Evolutionary conservation across 495 filamentous ascomycete genomes (phyloP).

Genomic region (Letharia columbiana): DNA sequence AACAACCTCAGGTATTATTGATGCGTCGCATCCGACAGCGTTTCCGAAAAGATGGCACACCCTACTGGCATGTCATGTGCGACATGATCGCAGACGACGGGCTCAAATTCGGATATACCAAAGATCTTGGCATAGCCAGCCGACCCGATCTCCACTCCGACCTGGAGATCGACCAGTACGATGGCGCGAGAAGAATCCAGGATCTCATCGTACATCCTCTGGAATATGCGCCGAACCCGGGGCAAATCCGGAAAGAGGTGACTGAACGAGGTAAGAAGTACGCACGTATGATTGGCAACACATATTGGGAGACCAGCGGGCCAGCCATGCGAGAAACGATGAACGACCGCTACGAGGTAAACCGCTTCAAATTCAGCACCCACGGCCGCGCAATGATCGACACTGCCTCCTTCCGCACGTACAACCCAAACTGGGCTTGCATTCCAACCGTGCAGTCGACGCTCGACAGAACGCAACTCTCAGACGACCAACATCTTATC

Average conservation of each 20-base stretch:
- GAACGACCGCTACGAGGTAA: constrained; percentile 8
- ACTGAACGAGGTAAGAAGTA: constrained; percentile 16
- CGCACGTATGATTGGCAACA: constrained; percentile 15
- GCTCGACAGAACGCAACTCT: constrained; percentile 12
- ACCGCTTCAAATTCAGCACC: constrained; percentile 15
- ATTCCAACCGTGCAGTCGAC: constrained; percentile 17
- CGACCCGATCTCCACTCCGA: constrained; percentile 5
- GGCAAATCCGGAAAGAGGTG: constrained; percentile 1
- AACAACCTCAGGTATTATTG: constrained; percentile 12
- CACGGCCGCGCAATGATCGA: constrained; percentile 18
- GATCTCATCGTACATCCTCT: constrained; percentile 12
- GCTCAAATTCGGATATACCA: constrained; percentile 20
- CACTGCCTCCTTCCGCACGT: constrained; percentile 12
- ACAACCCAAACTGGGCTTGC: constrained; percentile 14
- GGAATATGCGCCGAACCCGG: constrained; percentile 2
- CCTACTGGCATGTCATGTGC: constrained; percentile 15
- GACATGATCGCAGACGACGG: constrained; percentile 21
- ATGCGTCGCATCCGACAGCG: constrained; percentile 14
- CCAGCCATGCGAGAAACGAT: constrained; percentile 15
- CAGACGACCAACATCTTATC: constrained; percentile 16
- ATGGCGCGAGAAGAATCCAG: constrained; percentile 16
- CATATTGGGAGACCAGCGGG: constrained; percentile 18
- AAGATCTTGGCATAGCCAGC: constrained; percentile 10
- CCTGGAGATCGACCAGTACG: constrained; percentile 16
- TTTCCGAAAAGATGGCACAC: constrained; percentile 12